Percentiles rank a stretch among this genome's conserved stretches.
These are phyloP conservation scores for Penicillium capsulatum DNA, from an alignment of 2,329 filamentous ascomycete genomes.

Conservation along the genomic window DNA sequence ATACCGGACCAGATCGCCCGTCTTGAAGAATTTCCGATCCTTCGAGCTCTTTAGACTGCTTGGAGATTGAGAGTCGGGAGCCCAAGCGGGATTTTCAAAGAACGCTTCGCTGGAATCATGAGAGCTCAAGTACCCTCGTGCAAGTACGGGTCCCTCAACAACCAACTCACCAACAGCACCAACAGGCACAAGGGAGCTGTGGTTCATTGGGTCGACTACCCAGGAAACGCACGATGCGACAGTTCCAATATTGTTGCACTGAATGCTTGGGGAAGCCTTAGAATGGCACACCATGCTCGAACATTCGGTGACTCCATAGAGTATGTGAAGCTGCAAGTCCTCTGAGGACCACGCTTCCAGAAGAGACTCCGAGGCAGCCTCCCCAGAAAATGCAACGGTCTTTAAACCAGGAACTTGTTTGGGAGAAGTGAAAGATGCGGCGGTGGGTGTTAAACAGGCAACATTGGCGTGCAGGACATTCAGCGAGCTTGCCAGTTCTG, in stretches of 20 bases:
- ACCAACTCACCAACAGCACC: slow-evolving; percentile 30
- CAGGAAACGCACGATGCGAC: slow-evolving; percentile 27
- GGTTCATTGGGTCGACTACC: slow-evolving; percentile 33
- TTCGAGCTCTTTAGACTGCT: neutral
- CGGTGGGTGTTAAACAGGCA: slow-evolving; percentile 35
- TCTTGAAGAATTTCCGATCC: slow-evolving; percentile 30
- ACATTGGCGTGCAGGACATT: slow-evolving; percentile 31
- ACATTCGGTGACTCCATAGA: slow-evolving; percentile 26
- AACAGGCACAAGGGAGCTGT: slow-evolving; percentile 32
- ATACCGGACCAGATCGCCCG: slow-evolving; percentile 38
- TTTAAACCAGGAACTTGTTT: slow-evolving; percentile 28
- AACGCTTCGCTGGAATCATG: slow-evolving; percentile 52
- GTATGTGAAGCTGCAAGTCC: slow-evolving; percentile 17
- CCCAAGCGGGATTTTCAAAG: slow-evolving; percentile 41
- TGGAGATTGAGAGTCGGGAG: neutral
- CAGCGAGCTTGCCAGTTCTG: slow-evolving; percentile 54
- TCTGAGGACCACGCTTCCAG: slow-evolving; percentile 15
- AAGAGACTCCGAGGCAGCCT: slow-evolving; percentile 4
- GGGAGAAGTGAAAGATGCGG: slow-evolving; percentile 21
- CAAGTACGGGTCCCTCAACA: slow-evolving; percentile 43
- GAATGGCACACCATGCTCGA: slow-evolving; percentile 25
- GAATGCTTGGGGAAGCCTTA: neutral
- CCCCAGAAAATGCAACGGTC: slow-evolving; percentile 22
- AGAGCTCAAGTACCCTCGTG: slow-evolving; percentile 42
- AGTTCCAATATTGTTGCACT: slow-evolving; percentile 25